Percentiles rank a stretch among this genome's conserved stretches.
Conservation (phyloP, 495 filamentous ascomycete genomes). For the Oidiodendron maius region DNA sequence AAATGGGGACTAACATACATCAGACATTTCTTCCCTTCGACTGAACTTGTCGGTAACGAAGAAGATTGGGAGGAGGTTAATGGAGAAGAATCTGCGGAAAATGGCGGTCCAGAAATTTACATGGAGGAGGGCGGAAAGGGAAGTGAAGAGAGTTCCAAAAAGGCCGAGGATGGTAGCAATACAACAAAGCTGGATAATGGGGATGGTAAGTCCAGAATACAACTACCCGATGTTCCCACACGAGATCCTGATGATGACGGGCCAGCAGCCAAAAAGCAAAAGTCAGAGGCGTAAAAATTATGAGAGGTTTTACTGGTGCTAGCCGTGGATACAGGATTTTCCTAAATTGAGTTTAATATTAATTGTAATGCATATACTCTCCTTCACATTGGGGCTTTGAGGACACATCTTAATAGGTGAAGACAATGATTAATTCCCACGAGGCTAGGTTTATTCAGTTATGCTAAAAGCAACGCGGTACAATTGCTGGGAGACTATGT, state of each 20-base stretch:
- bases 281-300: constrained; percentile 12
- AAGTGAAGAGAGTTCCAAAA: neutral
- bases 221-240: constrained; percentile 31
- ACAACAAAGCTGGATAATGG: neutral
- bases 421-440: no score
- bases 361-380: neutral
- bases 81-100: constrained; percentile 17
- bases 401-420: no score
- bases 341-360: constrained; percentile 7
- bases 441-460: no score
- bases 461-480: no score
- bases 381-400: neutral
- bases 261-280: constrained; percentile 31
- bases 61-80: constrained; percentile 24
- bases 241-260: constrained; percentile 25
- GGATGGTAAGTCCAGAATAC: constrained; percentile 22
- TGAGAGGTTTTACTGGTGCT: no score
- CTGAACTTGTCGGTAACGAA: constrained; percentile 1
- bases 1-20: neutral
- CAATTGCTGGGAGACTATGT: no score
- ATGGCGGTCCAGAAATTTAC: constrained; percentile 12
- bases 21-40: constrained; percentile 20
- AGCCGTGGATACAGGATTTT: no score
- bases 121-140: neutral
- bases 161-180: neutral